Base-by-base conservation (phyloP, 805 yeast species). In the Lachancea meyersii region DNA sequence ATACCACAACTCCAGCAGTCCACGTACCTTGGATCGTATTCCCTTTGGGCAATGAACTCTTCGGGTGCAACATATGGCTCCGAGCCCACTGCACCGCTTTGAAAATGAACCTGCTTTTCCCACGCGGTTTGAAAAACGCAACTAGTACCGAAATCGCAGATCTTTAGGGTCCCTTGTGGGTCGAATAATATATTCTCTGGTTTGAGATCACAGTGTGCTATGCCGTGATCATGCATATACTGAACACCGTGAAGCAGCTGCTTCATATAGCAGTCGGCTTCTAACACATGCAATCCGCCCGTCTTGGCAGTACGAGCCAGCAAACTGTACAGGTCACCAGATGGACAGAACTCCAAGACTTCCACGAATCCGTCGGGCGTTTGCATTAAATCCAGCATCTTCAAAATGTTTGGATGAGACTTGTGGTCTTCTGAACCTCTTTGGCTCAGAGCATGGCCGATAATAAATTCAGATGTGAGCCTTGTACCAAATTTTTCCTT, bases 1-100 rank as follows among this genome's bases (percentile, higher is more conserved):
- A 89, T 75, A 30, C 96, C 97, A 36, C 82, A 64, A 2, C 96
- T 84, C 97, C 97, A 89, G 43, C 85, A 77, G 60, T 89, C 97
- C 35, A 85, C 89, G 21, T 79, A 70, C 40, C 88, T 66, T 9
- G 95, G 86, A 51, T 86, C 95, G 55, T 83, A 84, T 38, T 68
- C 67, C 35, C 68, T 71, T 35, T 72, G 70, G 4, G 66, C 61
- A 16, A 58, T 57, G 57, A 76, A 84, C 61, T 89, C 96, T 57
- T 88, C 97, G 0, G 97, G 97, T 0, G 96, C 86, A 60, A 87
- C 86, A 63, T 86, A 89, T 1, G 96, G 93, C 45, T 80, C 91
- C 1, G 94, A 82, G 2, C 97, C 97, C 55, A 89, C 77, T 4
- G 82, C 75, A n/a, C 95, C 95, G 18, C 69, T 63, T 26, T 81